These are phyloP conservation scores for Dispira simplex DNA, from an alignment of 192 early-diverging fungal genomes.

Conservation along the genomic window DNA sequence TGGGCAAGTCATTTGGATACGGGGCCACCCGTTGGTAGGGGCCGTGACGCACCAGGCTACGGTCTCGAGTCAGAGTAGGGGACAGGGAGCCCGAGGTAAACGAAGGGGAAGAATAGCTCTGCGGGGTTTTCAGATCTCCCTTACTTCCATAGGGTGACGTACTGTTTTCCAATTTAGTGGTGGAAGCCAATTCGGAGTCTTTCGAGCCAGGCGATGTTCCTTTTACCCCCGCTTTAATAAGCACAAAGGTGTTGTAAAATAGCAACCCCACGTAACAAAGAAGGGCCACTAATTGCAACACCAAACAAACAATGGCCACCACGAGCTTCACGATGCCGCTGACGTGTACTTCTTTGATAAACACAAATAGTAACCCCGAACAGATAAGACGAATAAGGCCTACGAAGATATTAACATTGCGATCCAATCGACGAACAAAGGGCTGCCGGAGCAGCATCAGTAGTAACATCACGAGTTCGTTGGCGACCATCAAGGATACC, in stretches of 20 bases:
- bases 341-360: not conserved
- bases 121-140: too few species aligned
- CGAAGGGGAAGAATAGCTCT: too few species aligned
- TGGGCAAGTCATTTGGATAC: too few species aligned
- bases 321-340: not conserved
- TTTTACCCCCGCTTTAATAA: not conserved
- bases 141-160: too few species aligned
- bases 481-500: constrained; percentile 1
- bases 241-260: not conserved
- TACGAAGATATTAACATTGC: not conserved
- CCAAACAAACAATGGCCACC: not conserved
- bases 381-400: not conserved
- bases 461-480: not conserved
- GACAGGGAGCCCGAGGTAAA: too few species aligned
- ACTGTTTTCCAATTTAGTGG: too few species aligned
- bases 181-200: too few species aligned
- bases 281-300: not conserved
- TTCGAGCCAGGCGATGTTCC: too few species aligned
- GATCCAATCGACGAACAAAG: constrained; percentile 7
- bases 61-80: too few species aligned
- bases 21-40: too few species aligned
- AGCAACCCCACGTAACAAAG: not conserved
- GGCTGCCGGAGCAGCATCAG: not conserved
- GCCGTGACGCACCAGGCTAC: too few species aligned
- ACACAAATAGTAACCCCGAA: constrained; percentile 1